These are phyloP conservation scores for Penicillium herquei DNA, from an alignment of 495 filamentous ascomycete genomes.

Conservation along the genomic window DNA sequence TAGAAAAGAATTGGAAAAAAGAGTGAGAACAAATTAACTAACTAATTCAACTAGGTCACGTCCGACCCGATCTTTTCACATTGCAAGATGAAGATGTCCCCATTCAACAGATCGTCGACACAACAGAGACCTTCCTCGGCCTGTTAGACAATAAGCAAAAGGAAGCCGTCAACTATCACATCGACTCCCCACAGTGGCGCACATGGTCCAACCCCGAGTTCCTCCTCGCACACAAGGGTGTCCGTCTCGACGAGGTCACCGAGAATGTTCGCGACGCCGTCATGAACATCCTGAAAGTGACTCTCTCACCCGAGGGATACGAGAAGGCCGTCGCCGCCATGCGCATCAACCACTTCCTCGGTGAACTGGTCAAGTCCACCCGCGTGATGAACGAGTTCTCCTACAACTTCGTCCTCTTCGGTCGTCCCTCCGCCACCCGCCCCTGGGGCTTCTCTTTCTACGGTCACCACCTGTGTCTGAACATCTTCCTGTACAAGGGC, in stretches of 20 bases:
- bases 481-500: slow-evolving; percentile 58
- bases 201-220: slow-evolving; percentile 78
- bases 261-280: slow-evolving; percentile 42
- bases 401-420: slow-evolving; percentile 72
- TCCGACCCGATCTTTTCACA: slow-evolving; percentile 55
- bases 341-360: slow-evolving; percentile 78
- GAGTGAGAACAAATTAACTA: not conserved
- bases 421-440: slow-evolving; percentile 42
- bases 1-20: not conserved
- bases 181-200: slow-evolving; percentile 70
- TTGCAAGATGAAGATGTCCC: slow-evolving; percentile 62
- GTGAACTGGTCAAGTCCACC: slow-evolving; percentile 59
- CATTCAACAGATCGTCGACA: slow-evolving; percentile 51
- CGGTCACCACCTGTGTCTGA: slow-evolving; percentile 73
- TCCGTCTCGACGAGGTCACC: slow-evolving; percentile 62
- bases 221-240: slow-evolving; percentile 57
- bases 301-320: slow-evolving; percentile 68
- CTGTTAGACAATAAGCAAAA: slow-evolving; percentile 48
- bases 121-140: slow-evolving; percentile 42
- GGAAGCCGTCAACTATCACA: slow-evolving; percentile 51
- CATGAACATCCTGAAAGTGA: slow-evolving; percentile 52
- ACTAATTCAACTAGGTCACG: slow-evolving; percentile 35
- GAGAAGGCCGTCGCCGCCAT: slow-evolving; percentile 66
- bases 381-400: slow-evolving; percentile 68
- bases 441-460: slow-evolving; percentile 76